Percentiles rank a stretch among this genome's conserved stretches.
Conservation (phyloP, 805 yeast genomes). For the Candida ovalis region DNA sequence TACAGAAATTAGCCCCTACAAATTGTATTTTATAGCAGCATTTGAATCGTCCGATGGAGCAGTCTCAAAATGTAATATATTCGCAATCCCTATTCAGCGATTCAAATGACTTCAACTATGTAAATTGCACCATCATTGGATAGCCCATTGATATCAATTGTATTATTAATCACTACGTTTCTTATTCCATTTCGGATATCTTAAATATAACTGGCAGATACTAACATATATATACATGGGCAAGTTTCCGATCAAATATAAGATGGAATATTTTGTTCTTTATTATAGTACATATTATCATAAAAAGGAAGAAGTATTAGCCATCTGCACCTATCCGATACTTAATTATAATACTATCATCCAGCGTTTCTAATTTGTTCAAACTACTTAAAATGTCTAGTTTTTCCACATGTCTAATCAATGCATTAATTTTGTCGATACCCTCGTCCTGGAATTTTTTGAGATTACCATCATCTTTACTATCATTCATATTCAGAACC, state of each 20-base stretch:
- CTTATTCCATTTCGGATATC: too few relatives aligned
- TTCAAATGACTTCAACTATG: neutral
- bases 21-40: neutral
- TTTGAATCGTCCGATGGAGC: neutral
- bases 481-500: neutral
- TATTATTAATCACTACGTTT: too few relatives aligned
- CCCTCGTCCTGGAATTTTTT: neutral
- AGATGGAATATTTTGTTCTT: too few relatives aligned
- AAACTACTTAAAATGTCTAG: constrained; percentile 8
- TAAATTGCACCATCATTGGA: neutral
- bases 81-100: neutral
- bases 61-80: neutral
- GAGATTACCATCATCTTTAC: neutral
- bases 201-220: neutral
- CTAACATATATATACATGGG: neutral
- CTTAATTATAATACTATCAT: constrained; percentile 1
- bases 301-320: neutral
- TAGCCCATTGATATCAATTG: neutral
- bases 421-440: constrained; percentile 1
- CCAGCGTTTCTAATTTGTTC: constrained; percentile 8
- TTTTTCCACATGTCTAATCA: constrained; percentile 9
- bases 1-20: neutral
- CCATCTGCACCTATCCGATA: neutral
- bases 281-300: too few relatives aligned
- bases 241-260: too few relatives aligned